phyloP scores from a whole-genome alignment of 1,139 yeast species.

The Protomyces gravidus region DNA sequence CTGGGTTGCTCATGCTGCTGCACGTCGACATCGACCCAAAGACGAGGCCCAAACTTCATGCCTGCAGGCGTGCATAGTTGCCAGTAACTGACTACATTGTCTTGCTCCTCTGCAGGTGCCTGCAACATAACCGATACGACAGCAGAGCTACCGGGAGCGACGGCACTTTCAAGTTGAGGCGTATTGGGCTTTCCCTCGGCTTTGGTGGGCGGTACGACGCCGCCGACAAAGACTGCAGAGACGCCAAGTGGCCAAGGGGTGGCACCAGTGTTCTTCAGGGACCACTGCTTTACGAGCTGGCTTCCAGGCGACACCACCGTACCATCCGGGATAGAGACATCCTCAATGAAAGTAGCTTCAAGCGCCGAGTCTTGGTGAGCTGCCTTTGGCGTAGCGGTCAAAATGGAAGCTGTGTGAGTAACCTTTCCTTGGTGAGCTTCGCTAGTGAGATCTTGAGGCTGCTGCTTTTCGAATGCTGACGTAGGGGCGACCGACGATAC shows the following conservation, averaged over 20 bases:
- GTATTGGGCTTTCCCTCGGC: constrained; percentile 12
- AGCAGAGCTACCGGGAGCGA: constrained; percentile 31
- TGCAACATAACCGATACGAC: constrained; percentile 31
- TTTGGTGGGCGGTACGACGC: constrained; percentile 13
- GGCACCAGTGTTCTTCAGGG: constrained; percentile 31
- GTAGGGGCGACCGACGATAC: too few relatives aligned
- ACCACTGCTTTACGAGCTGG: constrained; percentile 32
- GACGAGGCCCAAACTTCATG: constrained; percentile 30
- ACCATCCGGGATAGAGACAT: constrained; percentile 21
- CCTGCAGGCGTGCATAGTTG: constrained; percentile 30
- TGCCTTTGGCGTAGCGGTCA: too few relatives aligned
- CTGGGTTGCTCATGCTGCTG: constrained; percentile 1
- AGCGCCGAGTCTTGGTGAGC: too few relatives aligned
- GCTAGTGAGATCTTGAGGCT: too few relatives aligned
- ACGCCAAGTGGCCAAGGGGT: constrained; percentile 33
- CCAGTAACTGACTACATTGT: constrained; percentile 31
- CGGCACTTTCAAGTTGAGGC: not conserved
- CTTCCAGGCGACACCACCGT: not conserved
- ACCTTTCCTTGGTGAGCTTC: too few relatives aligned
- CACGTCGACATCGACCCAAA: constrained; percentile 32
- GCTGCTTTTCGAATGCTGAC: too few relatives aligned
- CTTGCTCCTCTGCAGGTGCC: constrained; percentile 28
- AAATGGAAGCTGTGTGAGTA: too few relatives aligned
- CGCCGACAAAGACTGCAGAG: constrained; percentile 29
- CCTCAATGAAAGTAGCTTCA: constrained; percentile 20